A percentile compares a stretch with the other conserved stretches of the same genome.
Evolutionary conservation across 75 land plant species (phyloP).

Genomic region (Chamaecyparis obtusa): DNA sequence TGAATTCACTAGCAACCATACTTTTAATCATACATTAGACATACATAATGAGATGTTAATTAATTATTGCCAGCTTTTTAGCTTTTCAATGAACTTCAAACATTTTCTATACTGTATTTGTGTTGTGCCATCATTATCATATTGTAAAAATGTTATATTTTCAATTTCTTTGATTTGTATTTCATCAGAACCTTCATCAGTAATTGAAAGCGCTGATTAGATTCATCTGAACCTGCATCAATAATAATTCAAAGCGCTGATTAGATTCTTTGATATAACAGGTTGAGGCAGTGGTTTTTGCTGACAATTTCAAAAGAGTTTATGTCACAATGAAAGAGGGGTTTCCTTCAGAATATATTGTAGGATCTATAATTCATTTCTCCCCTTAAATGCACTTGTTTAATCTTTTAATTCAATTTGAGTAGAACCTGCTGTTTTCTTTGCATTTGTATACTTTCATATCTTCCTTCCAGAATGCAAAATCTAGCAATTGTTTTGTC

Average conservation of each 20-base stretch:
- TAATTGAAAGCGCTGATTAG: not conserved
- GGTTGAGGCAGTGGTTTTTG: slow-evolving; percentile 91
- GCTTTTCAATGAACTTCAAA: not conserved
- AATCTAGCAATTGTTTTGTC: not conserved
- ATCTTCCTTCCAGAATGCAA: not conserved
- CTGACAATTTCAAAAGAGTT: slow-evolving; percentile 66
- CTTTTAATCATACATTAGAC: not conserved
- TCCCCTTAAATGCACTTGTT: not conserved
- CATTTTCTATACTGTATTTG: not conserved
- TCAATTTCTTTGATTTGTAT: not conserved
- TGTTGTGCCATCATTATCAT: not conserved
- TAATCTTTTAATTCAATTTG: slow-evolving; percentile 4
- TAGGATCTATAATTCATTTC: slow-evolving; percentile 20
- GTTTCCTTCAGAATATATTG: slow-evolving; percentile 87
- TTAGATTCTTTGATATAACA: slow-evolving; percentile 24
- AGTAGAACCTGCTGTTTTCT: not conserved
- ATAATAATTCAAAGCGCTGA: not conserved
- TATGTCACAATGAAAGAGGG: slow-evolving; percentile 97
- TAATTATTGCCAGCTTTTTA: not conserved
- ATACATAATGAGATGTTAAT: not conserved
- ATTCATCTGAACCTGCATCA: not conserved
- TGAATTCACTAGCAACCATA: not conserved
- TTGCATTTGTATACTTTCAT: not conserved
- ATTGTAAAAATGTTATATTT: not conserved
- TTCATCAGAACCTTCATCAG: not conserved